Evolutionary conservation across 1,139 yeast species (phyloP).

Genomic region (Debaryomyces fabryi): DNA sequence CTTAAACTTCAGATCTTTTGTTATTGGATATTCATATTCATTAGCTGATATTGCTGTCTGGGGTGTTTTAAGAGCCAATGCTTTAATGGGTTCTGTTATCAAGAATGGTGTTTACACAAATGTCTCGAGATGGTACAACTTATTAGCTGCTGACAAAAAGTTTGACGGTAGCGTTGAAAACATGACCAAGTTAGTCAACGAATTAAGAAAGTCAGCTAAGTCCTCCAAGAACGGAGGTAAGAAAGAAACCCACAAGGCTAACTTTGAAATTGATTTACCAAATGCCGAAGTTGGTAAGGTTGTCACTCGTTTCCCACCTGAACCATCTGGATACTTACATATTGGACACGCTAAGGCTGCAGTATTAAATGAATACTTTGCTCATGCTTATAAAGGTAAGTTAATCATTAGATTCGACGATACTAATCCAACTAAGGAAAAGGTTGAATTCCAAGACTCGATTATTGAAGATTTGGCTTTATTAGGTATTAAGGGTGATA

Average conservation of each 20-base stretch:
- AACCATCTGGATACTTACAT: constrained; percentile 84
- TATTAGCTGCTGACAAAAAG: constrained; percentile 58
- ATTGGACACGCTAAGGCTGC: constrained; percentile 95
- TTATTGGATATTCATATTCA: constrained; percentile 66
- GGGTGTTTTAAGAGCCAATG: constrained; percentile 93
- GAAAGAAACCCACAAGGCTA: constrained; percentile 79
- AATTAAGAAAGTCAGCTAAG: constrained; percentile 71
- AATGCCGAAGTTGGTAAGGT: constrained; percentile 88
- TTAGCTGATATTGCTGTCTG: constrained; percentile 86
- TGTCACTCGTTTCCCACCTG: constrained; percentile 92
- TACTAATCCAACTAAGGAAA: constrained; percentile 91
- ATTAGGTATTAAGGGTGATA: constrained; percentile 85
- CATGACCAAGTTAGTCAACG: constrained; percentile 68
- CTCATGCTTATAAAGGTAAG: constrained; percentile 86
- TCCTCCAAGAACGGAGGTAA: constrained; percentile 56
- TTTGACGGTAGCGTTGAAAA: constrained; percentile 74
- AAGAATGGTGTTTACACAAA: constrained; percentile 53
- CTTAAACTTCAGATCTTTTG: constrained; percentile 80
- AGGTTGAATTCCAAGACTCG: constrained; percentile 81
- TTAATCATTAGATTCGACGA: constrained; percentile 90
- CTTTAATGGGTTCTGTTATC: constrained; percentile 87
- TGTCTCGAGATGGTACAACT: constrained; percentile 91
- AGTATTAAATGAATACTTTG: constrained; percentile 85
- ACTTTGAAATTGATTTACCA: constrained; percentile 81
- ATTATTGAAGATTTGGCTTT: constrained; percentile 81